phyloP scores from a whole-genome alignment of 768 basidiomycete genomes.

The Tulasnella sp. region DNA sequence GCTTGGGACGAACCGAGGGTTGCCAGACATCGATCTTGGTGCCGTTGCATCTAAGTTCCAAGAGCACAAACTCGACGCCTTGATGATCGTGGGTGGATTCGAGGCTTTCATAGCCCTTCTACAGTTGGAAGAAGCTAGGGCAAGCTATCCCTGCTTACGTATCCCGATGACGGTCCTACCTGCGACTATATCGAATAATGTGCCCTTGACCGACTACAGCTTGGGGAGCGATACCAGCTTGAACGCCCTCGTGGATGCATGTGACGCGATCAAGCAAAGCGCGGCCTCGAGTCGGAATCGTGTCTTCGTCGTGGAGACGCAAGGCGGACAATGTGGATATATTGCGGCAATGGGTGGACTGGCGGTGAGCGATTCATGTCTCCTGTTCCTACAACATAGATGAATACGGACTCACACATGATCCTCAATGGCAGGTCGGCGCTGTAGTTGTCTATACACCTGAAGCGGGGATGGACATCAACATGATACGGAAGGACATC shows the following conservation, averaged over 20 bases:
- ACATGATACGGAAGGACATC: constrained; percentile 71
- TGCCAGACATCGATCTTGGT: constrained; percentile 81
- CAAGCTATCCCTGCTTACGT: constrained; percentile 81
- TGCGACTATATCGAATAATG: constrained; percentile 96
- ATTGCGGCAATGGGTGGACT: constrained; percentile 91
- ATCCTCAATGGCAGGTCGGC: too few relatives aligned
- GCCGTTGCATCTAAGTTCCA: constrained; percentile 87
- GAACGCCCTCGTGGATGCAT: constrained; percentile 94
- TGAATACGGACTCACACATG: too few relatives aligned
- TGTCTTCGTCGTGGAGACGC: constrained; percentile 96
- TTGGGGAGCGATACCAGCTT: constrained; percentile 94
- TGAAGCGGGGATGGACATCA: constrained; percentile 77
- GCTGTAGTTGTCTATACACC: constrained; percentile 92
- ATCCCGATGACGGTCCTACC: constrained; percentile 95
- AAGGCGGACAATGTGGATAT: constrained; percentile 94
- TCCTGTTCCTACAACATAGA: not conserved
- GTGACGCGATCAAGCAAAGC: constrained; percentile 97
- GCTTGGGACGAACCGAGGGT: constrained; percentile 86
- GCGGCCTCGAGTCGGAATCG: constrained; percentile 91
- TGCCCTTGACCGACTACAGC: constrained; percentile 93
- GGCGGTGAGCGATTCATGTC: constrained; percentile 51
- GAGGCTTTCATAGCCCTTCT: constrained; percentile 79
- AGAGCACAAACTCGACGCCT: constrained; percentile 59
- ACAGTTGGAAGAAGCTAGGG: constrained; percentile 67
- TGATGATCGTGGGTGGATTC: constrained; percentile 91